Percentiles rank a stretch among this genome's conserved stretches.
Evolutionary conservation across 768 basidiomycete species (phyloP).

Genomic region (Hemileccinum rubropunctum): DNA sequence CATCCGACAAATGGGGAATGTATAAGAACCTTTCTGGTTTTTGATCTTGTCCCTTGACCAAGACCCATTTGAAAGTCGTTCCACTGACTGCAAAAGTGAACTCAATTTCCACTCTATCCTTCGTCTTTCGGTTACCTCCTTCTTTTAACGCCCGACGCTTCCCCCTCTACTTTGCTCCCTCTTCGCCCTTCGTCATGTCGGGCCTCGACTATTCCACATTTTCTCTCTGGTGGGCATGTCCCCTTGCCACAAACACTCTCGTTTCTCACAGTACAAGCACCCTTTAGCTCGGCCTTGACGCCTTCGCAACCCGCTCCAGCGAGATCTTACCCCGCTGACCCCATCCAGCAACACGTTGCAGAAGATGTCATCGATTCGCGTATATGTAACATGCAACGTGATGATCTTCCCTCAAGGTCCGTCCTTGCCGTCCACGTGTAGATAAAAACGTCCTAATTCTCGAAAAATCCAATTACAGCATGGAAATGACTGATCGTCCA

Average conservation of each 20-base stretch:
- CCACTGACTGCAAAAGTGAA: conserved; percentile 19
- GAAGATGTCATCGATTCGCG: conserved; percentile 29
- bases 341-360: conserved; percentile 25
- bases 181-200: conserved; percentile 15
- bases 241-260: not conserved
- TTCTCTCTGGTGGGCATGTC: conserved; percentile 20
- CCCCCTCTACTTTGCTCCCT: not conserved
- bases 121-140: conserved; percentile 5
- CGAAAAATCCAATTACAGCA: conserved; percentile 20
- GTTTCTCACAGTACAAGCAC: conserved; percentile 3
- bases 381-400: conserved; percentile 28
- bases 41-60: conserved; percentile 25
- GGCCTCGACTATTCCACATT: conserved; percentile 28
- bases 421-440: conserved; percentile 29
- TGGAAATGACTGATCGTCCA: conserved; percentile 19
- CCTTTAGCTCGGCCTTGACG: conserved; percentile 25
- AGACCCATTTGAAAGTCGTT: conserved; percentile 22
- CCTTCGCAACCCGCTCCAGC: conserved; percentile 21
- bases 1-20: conserved; percentile 20
- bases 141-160: conserved; percentile 7
- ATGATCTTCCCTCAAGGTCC: conserved; percentile 35
- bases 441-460: conserved; percentile 7
- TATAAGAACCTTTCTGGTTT: conserved; percentile 28
- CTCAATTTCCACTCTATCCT: conserved; percentile 13
- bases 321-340: conserved; percentile 29